A percentile compares a stretch with the other conserved stretches of the same genome.
Evolutionary conservation across 2,329 filamentous ascomycete genomes (phyloP).

Genomic region (Fusarium lyarnte): DNA sequence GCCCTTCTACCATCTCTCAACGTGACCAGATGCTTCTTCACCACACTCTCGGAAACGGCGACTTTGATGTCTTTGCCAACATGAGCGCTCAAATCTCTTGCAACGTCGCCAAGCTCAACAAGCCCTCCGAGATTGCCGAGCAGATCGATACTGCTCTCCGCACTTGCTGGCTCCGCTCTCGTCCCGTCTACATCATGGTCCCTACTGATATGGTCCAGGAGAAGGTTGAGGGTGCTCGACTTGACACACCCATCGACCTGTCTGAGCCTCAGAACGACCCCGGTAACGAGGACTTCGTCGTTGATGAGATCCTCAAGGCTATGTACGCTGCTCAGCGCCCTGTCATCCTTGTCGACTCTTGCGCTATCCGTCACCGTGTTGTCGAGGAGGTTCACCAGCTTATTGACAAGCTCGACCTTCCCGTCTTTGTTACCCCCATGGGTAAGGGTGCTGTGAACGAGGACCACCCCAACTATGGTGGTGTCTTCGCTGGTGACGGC

Average conservation of each 20-base stretch:
- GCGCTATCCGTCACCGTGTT: constrained; percentile 79
- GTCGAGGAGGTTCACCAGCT: constrained; percentile 77
- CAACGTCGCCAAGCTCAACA: constrained; percentile 74
- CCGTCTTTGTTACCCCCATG: constrained; percentile 90
- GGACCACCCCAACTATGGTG: constrained; percentile 77
- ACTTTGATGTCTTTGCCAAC: constrained; percentile 83
- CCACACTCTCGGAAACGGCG: constrained; percentile 79
- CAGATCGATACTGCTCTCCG: constrained; percentile 82
- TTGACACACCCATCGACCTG: constrained; percentile 77
- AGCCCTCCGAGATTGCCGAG: constrained; percentile 73
- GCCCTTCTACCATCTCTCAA: constrained; percentile 60
- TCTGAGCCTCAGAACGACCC: constrained; percentile 70
- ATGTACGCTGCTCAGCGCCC: constrained; percentile 78
- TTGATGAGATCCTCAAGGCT: constrained; percentile 78
- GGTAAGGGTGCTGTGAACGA: constrained; percentile 88
- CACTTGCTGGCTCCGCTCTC: constrained; percentile 77
- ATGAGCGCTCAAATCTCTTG: constrained; percentile 80
- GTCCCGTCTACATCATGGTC: constrained; percentile 85
- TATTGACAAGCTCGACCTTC: constrained; percentile 76
- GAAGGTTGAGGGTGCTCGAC: constrained; percentile 77
- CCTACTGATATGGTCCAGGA: constrained; percentile 82
- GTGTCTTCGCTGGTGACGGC: constrained; percentile 85
- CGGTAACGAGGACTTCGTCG: constrained; percentile 83
- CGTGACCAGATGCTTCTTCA: constrained; percentile 63
- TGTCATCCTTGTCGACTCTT: constrained; percentile 84